Evolutionary conservation across 2,329 filamentous ascomycete genomes (phyloP).

Genomic region (Trichoderma sp.): DNA sequence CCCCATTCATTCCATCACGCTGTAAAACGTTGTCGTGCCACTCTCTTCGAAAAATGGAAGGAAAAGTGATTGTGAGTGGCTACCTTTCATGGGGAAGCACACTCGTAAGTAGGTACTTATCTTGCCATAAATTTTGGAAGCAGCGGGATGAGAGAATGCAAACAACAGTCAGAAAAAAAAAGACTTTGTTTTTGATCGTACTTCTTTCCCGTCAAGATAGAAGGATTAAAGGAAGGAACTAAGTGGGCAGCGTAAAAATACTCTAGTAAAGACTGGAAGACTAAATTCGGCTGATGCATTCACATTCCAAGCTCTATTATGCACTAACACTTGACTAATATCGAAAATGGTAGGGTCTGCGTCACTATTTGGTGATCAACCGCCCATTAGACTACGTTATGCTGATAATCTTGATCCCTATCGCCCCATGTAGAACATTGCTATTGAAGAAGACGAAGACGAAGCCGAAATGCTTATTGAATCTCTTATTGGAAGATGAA

Average conservation of each 20-base stretch:
- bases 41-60: too few relatives aligned
- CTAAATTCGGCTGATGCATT: not conserved
- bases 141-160: not conserved
- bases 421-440: not conserved
- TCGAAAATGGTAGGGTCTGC: not conserved
- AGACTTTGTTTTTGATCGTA: not conserved
- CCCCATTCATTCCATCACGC: too few relatives aligned
- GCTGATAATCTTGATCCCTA: not conserved
- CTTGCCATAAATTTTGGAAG: not conserved
- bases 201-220: too few relatives aligned
- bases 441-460: not conserved
- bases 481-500: not conserved
- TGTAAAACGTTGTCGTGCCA: too few relatives aligned
- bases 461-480: not conserved
- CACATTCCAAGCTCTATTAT: not conserved
- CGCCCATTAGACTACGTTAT: not conserved
- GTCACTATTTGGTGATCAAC: not conserved
- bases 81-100: not conserved
- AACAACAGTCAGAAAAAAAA: not conserved
- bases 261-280: not conserved
- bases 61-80: too few relatives aligned
- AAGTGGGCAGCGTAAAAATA: not conserved
- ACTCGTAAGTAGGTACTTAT: not conserved
- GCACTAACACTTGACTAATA: not conserved
- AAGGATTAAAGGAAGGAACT: too few relatives aligned